Evolutionary conservation across 2,329 filamentous ascomycete genomes (phyloP).

Genomic region (Cladosporium austrohemisphaericum): DNA sequence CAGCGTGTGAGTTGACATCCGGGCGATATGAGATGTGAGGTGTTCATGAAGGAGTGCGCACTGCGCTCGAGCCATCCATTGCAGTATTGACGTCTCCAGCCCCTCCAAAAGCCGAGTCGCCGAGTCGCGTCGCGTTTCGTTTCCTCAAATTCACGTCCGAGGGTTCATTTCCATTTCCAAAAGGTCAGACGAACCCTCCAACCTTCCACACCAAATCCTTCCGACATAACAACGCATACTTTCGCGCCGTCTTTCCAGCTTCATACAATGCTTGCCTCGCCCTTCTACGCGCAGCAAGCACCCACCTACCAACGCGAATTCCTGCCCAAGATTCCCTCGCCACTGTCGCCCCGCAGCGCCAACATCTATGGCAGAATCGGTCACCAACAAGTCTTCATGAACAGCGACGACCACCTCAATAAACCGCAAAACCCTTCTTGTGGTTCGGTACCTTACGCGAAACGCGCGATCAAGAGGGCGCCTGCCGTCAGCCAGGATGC

Average conservation of each 20-base stretch:
- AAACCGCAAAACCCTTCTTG: neutral
- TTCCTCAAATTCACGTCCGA: neutral
- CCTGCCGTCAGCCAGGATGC: conserved; percentile 60
- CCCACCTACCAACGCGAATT: conserved; percentile 19
- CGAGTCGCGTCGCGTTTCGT: too few species aligned
- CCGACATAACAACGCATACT: too few species aligned
- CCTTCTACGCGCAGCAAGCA: neutral
- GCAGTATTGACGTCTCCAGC: too few species aligned
- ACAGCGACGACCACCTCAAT: conserved; percentile 17
- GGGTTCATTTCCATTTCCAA: neutral
- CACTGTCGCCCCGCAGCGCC: conserved; percentile 42
- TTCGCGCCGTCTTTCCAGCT: neutral
- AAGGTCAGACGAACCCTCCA: neutral
- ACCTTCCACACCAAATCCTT: too few species aligned
- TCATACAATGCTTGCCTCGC: conserved; percentile 7
- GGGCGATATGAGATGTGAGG: too few species aligned
- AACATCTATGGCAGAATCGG: conserved; percentile 32
- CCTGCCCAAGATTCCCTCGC: conserved; percentile 37
- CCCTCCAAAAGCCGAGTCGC: too few species aligned
- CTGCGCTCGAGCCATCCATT: too few species aligned
- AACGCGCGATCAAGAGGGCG: conserved; percentile 58
- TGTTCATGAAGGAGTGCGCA: too few species aligned
- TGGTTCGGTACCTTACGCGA: conserved; percentile 11
- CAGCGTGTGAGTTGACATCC: too few species aligned
- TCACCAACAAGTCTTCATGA: conserved; percentile 17